Evolutionary conservation across 2,329 filamentous ascomycete genomes (phyloP).

Genomic region (Pseudogymnoascus sp.): DNA sequence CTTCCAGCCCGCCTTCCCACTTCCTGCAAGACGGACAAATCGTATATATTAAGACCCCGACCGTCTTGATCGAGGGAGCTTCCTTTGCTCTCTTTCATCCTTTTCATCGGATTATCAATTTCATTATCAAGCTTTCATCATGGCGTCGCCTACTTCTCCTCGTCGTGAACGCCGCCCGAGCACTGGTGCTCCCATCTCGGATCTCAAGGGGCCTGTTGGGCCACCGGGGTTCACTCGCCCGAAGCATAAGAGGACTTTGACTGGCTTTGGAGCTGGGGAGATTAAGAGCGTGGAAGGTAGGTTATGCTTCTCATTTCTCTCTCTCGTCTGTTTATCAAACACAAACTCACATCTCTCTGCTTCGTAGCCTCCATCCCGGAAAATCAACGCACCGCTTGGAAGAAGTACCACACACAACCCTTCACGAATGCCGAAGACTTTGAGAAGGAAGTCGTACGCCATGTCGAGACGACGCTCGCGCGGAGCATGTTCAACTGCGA

Average conservation of each 20-base stretch:
- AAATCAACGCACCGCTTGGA: conserved; percentile 74
- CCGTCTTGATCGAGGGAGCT: background rate
- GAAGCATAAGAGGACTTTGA: conserved; percentile 96
- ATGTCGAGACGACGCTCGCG: conserved; percentile 93
- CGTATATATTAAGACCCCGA: background rate
- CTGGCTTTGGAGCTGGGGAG: conserved; percentile 81
- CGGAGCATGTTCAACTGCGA: conserved; percentile 98
- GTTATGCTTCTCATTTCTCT: conserved; percentile 15
- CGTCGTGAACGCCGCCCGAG: conserved; percentile 73
- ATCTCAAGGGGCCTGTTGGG: conserved; percentile 79
- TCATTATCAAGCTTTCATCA: conserved; percentile 7
- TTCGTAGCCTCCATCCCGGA: conserved; percentile 71
- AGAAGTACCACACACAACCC: conserved; percentile 51
- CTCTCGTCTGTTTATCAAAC: background rate
- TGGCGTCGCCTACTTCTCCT: conserved; percentile 13
- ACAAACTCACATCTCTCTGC: background rate
- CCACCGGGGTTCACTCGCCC: conserved; percentile 77
- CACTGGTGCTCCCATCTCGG: conserved; percentile 71
- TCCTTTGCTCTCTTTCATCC: background rate
- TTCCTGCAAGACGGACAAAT: background rate
- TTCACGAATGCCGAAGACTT: conserved; percentile 80
- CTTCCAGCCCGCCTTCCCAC: background rate
- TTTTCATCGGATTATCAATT: background rate
- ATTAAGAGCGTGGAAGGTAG: conserved; percentile 89
- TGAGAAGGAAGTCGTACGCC: conserved; percentile 76